Conservation (phyloP, 2,329 filamentous ascomycete genomes). For the Bipolaris zeicola region DNA sequence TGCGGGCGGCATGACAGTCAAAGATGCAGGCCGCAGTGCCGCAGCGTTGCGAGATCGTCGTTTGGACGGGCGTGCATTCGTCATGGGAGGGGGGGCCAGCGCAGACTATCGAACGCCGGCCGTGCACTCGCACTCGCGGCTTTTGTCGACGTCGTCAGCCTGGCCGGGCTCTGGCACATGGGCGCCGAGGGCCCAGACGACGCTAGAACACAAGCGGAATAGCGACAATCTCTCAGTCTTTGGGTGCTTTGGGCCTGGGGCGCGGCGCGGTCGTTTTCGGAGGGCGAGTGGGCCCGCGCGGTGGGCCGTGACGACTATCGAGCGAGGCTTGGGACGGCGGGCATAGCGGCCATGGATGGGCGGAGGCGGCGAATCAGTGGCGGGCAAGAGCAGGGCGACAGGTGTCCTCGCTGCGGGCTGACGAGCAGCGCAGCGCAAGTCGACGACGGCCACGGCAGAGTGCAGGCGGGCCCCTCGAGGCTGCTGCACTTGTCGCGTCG, state of each 20-base stretch:
- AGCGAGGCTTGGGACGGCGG: conserved; percentile 3
- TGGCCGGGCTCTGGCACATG: conserved; percentile 22
- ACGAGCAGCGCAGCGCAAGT: conserved; percentile 16
- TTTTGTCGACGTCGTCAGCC: conserved; percentile 44
- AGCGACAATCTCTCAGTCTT: conserved; percentile 29
- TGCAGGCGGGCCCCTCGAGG: conserved; percentile 23
- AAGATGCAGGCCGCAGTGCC: conserved; percentile 31
- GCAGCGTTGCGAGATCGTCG: conserved; percentile 43
- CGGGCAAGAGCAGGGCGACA: conserved; percentile 1
- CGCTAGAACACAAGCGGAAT: conserved; percentile 26
- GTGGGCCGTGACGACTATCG: conserved; percentile 3
- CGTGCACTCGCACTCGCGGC: conserved; percentile 34
- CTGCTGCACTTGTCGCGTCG: conserved; percentile 40
- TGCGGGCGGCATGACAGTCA: conserved; percentile 40
- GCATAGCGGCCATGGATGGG: conserved; percentile 4
- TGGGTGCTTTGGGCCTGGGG: conserved; percentile 35
- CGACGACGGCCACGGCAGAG: conserved; percentile 12
- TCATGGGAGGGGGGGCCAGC: conserved; percentile 38
- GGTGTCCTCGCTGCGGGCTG: conserved; percentile 29
- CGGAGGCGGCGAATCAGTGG: background rate
- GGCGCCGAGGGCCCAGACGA: conserved; percentile 13
- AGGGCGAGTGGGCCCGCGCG: conserved; percentile 6
- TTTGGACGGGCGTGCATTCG: conserved; percentile 37
- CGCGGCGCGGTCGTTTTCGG: conserved; percentile 35
- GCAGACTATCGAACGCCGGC: conserved; percentile 45